A percentile compares a stretch with the other conserved stretches of the same genome.
These are phyloP conservation scores for Yarrowia bubula DNA, from an alignment of 805 yeast genomes.

Conservation along the genomic window DNA sequence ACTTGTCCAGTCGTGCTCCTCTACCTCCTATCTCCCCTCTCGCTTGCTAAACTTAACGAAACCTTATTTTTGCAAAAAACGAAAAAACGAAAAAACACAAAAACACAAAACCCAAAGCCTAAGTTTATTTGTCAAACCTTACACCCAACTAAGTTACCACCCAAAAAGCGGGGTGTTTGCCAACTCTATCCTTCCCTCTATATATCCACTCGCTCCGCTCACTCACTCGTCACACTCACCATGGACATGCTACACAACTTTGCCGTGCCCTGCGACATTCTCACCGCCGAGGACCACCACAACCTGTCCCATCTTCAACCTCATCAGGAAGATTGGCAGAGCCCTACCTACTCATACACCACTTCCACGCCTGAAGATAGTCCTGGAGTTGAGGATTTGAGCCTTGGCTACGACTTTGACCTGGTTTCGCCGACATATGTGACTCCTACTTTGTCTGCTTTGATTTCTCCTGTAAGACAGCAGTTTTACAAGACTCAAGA, in stretches of 20 bases:
- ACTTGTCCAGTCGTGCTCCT: not conserved
- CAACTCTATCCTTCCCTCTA: not conserved
- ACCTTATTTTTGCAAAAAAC: not conserved
- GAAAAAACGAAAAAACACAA: not conserved
- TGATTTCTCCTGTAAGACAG: not conserved
- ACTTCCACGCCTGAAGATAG: slow-evolving; percentile 4
- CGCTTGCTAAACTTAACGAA: slow-evolving; percentile 6
- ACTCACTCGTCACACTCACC: not conserved
- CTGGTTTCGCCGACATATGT: not conserved
- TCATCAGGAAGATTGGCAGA: not conserved
- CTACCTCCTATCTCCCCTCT: slow-evolving; percentile 20
- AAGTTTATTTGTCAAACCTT: too few species aligned
- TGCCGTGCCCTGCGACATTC: not conserved
- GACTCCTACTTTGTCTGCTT: not conserved
- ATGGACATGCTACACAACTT: slow-evolving; percentile 19
- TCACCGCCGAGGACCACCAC: slow-evolving; percentile 16
- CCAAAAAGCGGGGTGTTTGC: slow-evolving; percentile 3
- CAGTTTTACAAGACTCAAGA: not conserved
- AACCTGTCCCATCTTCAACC: not conserved
- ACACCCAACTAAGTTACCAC: too few species aligned
- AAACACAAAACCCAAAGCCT: not conserved
- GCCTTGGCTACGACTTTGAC: slow-evolving; percentile 10
- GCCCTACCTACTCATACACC: slow-evolving; percentile 8
- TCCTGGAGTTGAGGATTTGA: not conserved
- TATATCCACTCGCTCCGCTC: not conserved